phyloP scores from a whole-genome alignment of 1,284 basidiomycete species.

The Chondrostereum purpureum region DNA sequence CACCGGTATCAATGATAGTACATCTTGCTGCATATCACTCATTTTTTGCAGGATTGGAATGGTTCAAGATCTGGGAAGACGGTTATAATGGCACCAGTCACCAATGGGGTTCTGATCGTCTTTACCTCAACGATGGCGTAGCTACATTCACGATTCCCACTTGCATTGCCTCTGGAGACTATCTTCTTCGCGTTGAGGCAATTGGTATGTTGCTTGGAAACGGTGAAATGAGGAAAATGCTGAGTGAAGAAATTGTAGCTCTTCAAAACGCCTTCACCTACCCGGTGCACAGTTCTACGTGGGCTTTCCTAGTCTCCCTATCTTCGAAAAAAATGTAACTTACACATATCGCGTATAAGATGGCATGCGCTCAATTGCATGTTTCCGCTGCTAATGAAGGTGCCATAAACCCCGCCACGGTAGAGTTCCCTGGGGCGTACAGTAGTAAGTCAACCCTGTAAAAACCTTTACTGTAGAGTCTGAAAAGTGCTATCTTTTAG shows the following conservation, averaged over 20 bases:
- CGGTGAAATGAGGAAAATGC: neutral
- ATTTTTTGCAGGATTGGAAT: conserved; percentile 25
- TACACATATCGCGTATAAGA: neutral
- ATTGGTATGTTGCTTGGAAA: conserved; percentile 1
- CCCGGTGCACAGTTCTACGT: conserved; percentile 3
- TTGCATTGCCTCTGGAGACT: conserved; percentile 43
- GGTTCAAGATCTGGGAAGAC: conserved; percentile 39
- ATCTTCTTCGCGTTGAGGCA: conserved; percentile 33
- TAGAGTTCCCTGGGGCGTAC: neutral
- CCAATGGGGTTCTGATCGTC: conserved; percentile 40
- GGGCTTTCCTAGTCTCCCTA: neutral
- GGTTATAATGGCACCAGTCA: conserved; percentile 27
- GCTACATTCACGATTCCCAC: conserved; percentile 44
- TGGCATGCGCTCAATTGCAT: conserved; percentile 3
- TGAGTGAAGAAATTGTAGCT: neutral
- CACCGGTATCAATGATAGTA: conserved; percentile 22
- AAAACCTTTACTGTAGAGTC: too few relatives aligned
- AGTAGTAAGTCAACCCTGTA: conserved; percentile 1
- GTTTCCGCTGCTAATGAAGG: neutral
- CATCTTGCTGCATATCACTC: neutral
- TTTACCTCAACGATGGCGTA: conserved; percentile 48
- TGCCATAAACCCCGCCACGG: neutral
- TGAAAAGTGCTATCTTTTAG: too few relatives aligned
- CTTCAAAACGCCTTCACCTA: neutral
- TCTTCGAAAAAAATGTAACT: too few relatives aligned